Evolutionary conservation across 257 asterid species (phyloP).

Genomic region (Plantago major): DNA sequence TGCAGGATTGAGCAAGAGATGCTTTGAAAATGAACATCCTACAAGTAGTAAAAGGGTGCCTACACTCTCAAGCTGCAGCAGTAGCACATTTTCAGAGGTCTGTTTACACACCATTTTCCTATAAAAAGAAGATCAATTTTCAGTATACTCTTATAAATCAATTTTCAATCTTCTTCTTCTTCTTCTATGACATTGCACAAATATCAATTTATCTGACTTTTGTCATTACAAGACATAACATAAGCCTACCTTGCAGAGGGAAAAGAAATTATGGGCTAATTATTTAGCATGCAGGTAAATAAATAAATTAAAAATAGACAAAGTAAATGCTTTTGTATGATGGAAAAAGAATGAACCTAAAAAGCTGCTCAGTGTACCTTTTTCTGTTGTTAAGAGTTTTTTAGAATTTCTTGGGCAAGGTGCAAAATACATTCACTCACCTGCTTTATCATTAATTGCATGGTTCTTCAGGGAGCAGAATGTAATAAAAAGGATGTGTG

Average conservation of each 20-base stretch:
- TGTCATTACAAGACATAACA: slow-evolving; percentile 21
- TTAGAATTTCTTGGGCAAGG: slow-evolving; percentile 41
- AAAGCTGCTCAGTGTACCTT: slow-evolving; percentile 35
- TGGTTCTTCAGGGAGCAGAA: slow-evolving; percentile 44
- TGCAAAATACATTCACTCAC: slow-evolving; percentile 21
- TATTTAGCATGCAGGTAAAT: slow-evolving; percentile 28
- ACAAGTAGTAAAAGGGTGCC: slow-evolving; percentile 19
- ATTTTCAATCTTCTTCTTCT: neutral
- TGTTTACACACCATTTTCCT: neutral
- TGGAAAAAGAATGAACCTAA: slow-evolving; percentile 39
- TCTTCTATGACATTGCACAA: slow-evolving; percentile 15
- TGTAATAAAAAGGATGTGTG: slow-evolving; percentile 29
- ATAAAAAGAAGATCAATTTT: too few relatives aligned
- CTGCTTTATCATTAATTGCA: slow-evolving; percentile 21
- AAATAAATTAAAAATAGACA: slow-evolving; percentile 7
- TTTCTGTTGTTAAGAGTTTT: slow-evolving; percentile 33
- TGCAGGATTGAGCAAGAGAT: slow-evolving; percentile 38
- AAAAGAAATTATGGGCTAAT: slow-evolving; percentile 38
- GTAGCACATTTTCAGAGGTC: slow-evolving; percentile 40
- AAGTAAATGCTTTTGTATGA: slow-evolving; percentile 28
- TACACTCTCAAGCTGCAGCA: slow-evolving; percentile 28
- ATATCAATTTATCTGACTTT: slow-evolving; percentile 21
- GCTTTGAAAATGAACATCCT: slow-evolving; percentile 31
- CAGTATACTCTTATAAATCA: neutral
- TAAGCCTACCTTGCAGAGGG: neutral